Base-by-base conservation (phyloP, 164 flowering plant genomes). In the Euptelea pleiosperma region DNA sequence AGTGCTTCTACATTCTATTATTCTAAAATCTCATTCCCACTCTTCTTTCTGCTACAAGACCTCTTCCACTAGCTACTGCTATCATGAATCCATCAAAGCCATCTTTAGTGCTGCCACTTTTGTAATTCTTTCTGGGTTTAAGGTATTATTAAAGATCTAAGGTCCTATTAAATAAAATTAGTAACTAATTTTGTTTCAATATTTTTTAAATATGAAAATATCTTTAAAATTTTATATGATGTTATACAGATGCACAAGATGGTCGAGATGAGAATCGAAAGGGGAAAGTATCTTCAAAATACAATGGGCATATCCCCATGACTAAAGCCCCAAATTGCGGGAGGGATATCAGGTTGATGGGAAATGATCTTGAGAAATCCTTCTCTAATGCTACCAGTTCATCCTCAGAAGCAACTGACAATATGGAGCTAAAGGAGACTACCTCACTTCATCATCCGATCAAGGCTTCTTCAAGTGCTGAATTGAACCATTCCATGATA, bases 321-420 rank as follows among this genome's bases (percentile, higher is more conserved):
- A 22, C 52, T 19, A 45, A 15, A 57, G 36, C 33, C 28, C 36
- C 45, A 26, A 58, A 42, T 0, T 51, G 15, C 40, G 48, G 26
- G 41, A 52, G 56, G 63, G 55, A 52, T 52, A 19, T 52, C 26
- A 46, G 26, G 24, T 48, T 51, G 25, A 21, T 58, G 8, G 9
- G 56, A 47, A 36, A 52, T n/a, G 30, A 6, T 50, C 26, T 19
- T 35, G 55, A 45, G 59, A 41, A 54, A 44, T 64, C 35, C 29
- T 60, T n/a, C 12, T 25, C 14, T n/a, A n/a, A n/a, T 63, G 40
- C 37, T 57, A 25, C 40, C 43, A 41, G 11, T 49, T 53, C 57
- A 42, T 42, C 28, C 8, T 24, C 50, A 36, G 42, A 55, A 14
- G 48, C 33, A 56, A 26, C 19, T 22, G 45, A 61, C 42, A 56